Evolutionary conservation across 2,329 filamentous ascomycete genomes (phyloP), one percentile per base, ranked within the genome.

Genomic region (Aureobasidium sp.): DNA sequence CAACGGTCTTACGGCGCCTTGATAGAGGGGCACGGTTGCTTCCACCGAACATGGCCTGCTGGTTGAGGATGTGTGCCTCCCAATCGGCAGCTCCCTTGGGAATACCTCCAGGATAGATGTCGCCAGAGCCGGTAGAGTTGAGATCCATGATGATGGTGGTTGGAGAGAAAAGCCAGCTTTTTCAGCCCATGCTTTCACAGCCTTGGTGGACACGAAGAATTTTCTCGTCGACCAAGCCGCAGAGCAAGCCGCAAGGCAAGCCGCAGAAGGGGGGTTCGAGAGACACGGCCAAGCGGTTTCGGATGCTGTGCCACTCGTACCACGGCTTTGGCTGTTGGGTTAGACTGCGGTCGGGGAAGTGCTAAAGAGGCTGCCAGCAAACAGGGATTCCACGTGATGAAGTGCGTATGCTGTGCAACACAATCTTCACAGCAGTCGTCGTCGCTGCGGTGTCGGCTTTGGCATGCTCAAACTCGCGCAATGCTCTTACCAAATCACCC

Each of bases 171-270:
- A 20, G 43, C 55, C n/a, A 43, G 55, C 41, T 43, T 27, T 20
- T 60, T 60, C 46, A 60, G 57, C 57, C 57, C 57, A 60, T 60
- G n/a, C 46, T 51, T 59, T 20, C 43, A n/a, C 34, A 10, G 24
- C 24, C 17, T 41, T 48, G 32, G 8, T 26, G 17, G 55, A 24
- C 27, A 17, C 46, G 43, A 59, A 59, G 55, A 59, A 59, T 27
- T 39, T 48, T 44, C 2, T 57, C 41, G 53, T 57, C 51, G 51
- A 55, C 8, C 36, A 29, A 53, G 34, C 32, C 48, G 12, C 51
- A 24, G 41, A 53, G 29, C 32, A 34, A 34, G 32, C 32, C 32
- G 32, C 32, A 34, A 34, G 8, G 20, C 34, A 27, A 53, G 36
- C 32, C 48, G 12, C 51, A 17, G 41, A 55, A 43, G 51, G 51